A percentile compares a stretch with the other conserved stretches of the same genome.
Evolutionary conservation across 2,329 filamentous ascomycete species (phyloP).

Genomic region (Aspergillus vadensis): DNA sequence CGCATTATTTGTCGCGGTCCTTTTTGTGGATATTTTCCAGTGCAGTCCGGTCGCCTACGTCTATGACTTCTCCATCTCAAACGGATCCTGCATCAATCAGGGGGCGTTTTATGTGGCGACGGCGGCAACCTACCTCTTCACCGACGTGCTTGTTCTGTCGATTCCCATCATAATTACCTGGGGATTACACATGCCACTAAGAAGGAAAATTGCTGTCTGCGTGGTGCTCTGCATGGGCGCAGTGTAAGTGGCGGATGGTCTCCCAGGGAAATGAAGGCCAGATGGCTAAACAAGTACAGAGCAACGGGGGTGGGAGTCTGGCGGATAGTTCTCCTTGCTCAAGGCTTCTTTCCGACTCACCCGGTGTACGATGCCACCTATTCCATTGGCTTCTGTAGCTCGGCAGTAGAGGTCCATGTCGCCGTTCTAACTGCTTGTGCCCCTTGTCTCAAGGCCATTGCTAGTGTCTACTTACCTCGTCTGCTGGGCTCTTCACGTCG

Average conservation of each 20-base stretch:
- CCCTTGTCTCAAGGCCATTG: constrained; percentile 29
- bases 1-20: constrained; percentile 24
- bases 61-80: constrained; percentile 23
- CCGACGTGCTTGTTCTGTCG: constrained; percentile 32
- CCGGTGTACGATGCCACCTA: constrained; percentile 24
- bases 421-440: constrained; percentile 34
- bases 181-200: constrained; percentile 30
- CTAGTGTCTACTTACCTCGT: not conserved
- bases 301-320: constrained; percentile 33
- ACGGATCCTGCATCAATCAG: constrained; percentile 32
- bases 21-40: constrained; percentile 36
- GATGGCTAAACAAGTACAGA: constrained; percentile 16
- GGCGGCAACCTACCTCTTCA: constrained; percentile 32
- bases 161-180: constrained; percentile 37
- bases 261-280: not conserved
- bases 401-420: constrained; percentile 33
- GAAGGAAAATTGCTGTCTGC: constrained; percentile 33
- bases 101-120: constrained; percentile 31
- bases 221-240: constrained; percentile 31
- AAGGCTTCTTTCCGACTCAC: constrained; percentile 18
- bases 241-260: constrained; percentile 22
- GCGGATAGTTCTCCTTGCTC: constrained; percentile 31
- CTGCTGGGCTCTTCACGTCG: not conserved
- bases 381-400: constrained; percentile 31
- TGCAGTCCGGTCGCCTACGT: constrained; percentile 30